These are phyloP conservation scores for Thuidium tamariscinum DNA, from an alignment of 225 moss, liverwort and hornwort species.

Conservation along the genomic window DNA sequence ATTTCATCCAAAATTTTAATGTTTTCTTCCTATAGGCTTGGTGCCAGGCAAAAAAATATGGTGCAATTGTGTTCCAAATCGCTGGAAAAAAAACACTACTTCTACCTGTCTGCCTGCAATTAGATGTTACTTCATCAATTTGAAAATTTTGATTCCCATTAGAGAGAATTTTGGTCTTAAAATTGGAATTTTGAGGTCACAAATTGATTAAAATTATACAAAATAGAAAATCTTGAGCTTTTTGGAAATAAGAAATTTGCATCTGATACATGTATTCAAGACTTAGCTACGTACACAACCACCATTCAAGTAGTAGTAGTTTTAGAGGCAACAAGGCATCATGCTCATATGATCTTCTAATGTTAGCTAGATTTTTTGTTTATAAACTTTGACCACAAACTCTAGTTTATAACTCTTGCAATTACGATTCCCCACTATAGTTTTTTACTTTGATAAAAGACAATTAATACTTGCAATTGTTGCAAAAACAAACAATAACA, in stretches of 20 bases:
- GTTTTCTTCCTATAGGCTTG: no score
- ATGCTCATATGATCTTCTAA: not conserved
- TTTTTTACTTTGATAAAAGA: not conserved
- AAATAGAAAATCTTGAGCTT: not conserved
- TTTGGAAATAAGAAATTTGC: not conserved
- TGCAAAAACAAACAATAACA: not conserved
- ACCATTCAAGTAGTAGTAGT: not conserved
- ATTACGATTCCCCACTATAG: rapidly evolving
- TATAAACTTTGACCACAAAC: not conserved
- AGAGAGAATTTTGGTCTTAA: no score
- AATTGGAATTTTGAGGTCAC: not conserved
- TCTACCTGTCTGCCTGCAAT: no score
- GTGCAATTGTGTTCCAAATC: no score
- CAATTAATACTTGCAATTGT: no score
- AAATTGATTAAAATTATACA: no score
- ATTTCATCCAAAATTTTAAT: no score
- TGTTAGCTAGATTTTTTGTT: not conserved
- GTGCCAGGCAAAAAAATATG: no score
- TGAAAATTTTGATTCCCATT: not conserved
- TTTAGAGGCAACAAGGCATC: not conserved
- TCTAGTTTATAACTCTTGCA: not conserved
- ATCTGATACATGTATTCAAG: not conserved
- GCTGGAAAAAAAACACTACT: no score
- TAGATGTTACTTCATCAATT: not conserved
- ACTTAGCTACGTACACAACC: not conserved